Evolutionary conservation across 116 monocot genomes (phyloP).

Genomic region (Thalassia testudinum): DNA sequence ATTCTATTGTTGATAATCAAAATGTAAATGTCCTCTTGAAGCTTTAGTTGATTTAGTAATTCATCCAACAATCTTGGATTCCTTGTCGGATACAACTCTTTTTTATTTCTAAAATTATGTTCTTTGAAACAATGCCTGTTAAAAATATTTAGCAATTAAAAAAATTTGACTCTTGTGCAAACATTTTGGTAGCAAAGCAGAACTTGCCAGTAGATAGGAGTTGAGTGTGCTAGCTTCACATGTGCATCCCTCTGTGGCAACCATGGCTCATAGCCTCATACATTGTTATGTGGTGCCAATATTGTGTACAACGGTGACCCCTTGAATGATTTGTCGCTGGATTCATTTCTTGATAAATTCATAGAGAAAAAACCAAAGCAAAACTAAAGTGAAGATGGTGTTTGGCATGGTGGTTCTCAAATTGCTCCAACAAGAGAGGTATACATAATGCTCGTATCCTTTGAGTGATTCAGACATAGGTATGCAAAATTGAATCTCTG

Average conservation of each 20-base stretch:
- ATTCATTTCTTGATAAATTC: conserved; percentile 86
- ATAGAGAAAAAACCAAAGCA: conserved; percentile 94
- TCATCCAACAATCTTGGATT: no score
- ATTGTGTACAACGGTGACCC: conserved; percentile 95
- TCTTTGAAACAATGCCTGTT: no score
- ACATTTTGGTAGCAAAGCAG: conserved; percentile 78
- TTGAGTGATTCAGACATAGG: no score
- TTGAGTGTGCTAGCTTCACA: conserved; percentile 65
- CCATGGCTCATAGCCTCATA: conserved; percentile 86
- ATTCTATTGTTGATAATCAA: no score
- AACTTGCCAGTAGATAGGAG: conserved; percentile 79
- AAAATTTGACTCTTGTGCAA: no score
- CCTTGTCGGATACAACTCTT: no score
- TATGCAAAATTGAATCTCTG: no score
- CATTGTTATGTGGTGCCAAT: conserved; percentile 54
- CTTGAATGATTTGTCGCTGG: conserved; percentile 64
- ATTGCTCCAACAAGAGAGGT: conserved; percentile 91
- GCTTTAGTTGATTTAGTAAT: no score
- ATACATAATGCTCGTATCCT: not conserved
- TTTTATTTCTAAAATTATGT: no score
- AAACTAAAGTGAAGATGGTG: conserved; percentile 47
- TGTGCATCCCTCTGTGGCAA: conserved; percentile 89
- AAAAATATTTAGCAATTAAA: no score
- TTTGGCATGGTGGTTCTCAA: conserved; percentile 94
- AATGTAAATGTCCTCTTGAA: no score